phyloP scores from a whole-genome alignment of 345 rosid species.

The Dovyalis caffra region DNA sequence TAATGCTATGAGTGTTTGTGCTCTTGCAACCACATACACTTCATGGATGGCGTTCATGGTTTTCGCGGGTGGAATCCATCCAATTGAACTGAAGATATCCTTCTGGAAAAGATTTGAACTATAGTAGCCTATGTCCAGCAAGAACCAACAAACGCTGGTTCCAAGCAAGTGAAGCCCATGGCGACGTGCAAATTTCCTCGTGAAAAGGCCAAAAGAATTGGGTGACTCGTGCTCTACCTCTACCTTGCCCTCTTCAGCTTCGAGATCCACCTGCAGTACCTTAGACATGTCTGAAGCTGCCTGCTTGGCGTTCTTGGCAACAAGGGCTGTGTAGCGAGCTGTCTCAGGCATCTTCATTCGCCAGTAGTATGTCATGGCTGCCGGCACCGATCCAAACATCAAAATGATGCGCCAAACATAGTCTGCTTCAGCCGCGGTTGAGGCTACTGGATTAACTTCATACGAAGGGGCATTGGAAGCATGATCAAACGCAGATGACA shows the following conservation, averaged over 20 bases:
- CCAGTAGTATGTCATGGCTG: constrained; percentile 20
- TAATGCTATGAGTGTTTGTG: constrained; percentile 18
- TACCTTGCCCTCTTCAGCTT: constrained; percentile 9
- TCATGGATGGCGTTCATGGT: constrained; percentile 20
- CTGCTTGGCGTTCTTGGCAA: constrained; percentile 19
- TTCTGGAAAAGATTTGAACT: constrained; percentile 21
- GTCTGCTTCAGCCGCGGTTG: constrained; percentile 20
- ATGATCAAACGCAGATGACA: constrained; percentile 11
- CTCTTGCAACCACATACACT: constrained; percentile 16
- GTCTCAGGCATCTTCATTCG: constrained; percentile 28
- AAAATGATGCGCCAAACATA: constrained; percentile 22
- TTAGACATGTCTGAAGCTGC: constrained; percentile 28
- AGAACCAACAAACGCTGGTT: constrained; percentile 18
- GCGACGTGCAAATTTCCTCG: constrained; percentile 7
- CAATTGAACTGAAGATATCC: constrained; percentile 18
- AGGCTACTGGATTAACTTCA: background rate
- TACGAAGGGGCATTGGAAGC: constrained; percentile 15
- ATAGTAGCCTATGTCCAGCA: constrained; percentile 18
- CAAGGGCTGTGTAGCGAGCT: constrained; percentile 24
- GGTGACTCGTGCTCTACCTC: constrained; percentile 9
- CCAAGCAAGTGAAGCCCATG: constrained; percentile 17
- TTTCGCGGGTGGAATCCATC: constrained; percentile 18
- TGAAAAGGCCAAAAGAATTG: constrained; percentile 12
- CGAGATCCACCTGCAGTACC: constrained; percentile 17
- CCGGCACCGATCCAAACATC: constrained; percentile 21